Conservation (phyloP, 2,329 filamentous ascomycete genomes). For the Scedosporium boydii region DNA sequence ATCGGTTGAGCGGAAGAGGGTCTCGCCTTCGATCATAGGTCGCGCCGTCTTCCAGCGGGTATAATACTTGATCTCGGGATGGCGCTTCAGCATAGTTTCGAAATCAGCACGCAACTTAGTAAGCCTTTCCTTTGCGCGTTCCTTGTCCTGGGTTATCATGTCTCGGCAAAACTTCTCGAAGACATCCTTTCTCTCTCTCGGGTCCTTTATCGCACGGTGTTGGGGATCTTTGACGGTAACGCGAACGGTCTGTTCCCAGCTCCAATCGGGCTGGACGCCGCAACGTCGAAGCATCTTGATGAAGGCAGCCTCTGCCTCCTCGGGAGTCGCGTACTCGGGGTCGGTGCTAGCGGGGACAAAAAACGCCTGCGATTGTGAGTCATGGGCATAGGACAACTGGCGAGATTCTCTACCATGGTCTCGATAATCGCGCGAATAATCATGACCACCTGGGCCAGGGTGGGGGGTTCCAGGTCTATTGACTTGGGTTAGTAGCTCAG, state of each 20-base stretch:
- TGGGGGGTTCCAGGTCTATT: slow-evolving; percentile 18
- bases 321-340: slow-evolving; percentile 67
- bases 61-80: slow-evolving; percentile 95
- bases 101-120: slow-evolving; percentile 91
- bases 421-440: slow-evolving; percentile 11
- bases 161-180: slow-evolving; percentile 95
- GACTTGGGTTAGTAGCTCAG: slow-evolving; percentile 2
- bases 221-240: slow-evolving; percentile 82
- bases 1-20: slow-evolving; percentile 84
- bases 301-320: slow-evolving; percentile 90
- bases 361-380: slow-evolving; percentile 43
- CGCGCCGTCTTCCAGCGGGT: slow-evolving; percentile 95
- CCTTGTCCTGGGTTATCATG: slow-evolving; percentile 84
- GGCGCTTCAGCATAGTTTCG: slow-evolving; percentile 87
- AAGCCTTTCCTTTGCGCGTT: slow-evolving; percentile 85
- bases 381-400: slow-evolving; percentile 47
- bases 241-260: slow-evolving; percentile 83
- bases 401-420: slow-evolving; percentile 37
- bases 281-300: slow-evolving; percentile 78
- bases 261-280: slow-evolving; percentile 84
- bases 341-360: slow-evolving; percentile 56
- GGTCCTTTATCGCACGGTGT: slow-evolving; percentile 86
- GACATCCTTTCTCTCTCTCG: slow-evolving; percentile 77
- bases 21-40: slow-evolving; percentile 89
- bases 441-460: slow-evolving; percentile 8